phyloP scores from a whole-genome alignment of 257 asterid species.

The Eucommia ulmoides region DNA sequence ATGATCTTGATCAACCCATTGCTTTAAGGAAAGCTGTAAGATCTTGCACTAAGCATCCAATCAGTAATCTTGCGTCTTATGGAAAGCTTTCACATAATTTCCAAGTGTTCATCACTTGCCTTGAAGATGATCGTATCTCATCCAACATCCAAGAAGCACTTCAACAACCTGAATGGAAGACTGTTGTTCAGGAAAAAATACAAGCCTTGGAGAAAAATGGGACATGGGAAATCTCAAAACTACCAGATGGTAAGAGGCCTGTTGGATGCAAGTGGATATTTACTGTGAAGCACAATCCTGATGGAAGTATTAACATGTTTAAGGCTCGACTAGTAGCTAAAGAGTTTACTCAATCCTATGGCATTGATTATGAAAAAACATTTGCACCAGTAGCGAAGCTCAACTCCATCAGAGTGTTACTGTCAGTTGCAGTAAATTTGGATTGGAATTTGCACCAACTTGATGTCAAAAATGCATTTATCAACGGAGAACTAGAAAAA shows the following conservation, averaged over 20 bases:
- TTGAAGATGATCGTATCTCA: background rate
- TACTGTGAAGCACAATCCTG: background rate
- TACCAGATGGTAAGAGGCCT: background rate
- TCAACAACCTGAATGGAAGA: background rate
- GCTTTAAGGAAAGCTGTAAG: background rate
- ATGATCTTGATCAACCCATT: background rate
- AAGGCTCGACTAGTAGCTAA: background rate
- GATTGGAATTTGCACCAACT: background rate
- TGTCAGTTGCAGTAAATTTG: background rate
- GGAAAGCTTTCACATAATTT: background rate
- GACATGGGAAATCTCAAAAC: background rate
- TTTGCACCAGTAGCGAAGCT: background rate
- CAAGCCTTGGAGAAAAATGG: background rate
- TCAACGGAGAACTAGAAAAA: background rate
- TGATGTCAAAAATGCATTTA: background rate
- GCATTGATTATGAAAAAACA: background rate
- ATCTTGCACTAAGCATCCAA: background rate
- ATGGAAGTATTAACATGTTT: background rate
- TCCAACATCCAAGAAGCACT: background rate
- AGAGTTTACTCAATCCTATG: background rate
- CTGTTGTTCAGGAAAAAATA: background rate
- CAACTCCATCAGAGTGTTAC: background rate
- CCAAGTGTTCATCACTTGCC: background rate
- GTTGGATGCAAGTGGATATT: background rate
- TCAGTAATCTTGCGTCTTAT: background rate